phyloP scores from a whole-genome alignment of 1,284 basidiomycete species.

The Rhodotorula sp. region DNA sequence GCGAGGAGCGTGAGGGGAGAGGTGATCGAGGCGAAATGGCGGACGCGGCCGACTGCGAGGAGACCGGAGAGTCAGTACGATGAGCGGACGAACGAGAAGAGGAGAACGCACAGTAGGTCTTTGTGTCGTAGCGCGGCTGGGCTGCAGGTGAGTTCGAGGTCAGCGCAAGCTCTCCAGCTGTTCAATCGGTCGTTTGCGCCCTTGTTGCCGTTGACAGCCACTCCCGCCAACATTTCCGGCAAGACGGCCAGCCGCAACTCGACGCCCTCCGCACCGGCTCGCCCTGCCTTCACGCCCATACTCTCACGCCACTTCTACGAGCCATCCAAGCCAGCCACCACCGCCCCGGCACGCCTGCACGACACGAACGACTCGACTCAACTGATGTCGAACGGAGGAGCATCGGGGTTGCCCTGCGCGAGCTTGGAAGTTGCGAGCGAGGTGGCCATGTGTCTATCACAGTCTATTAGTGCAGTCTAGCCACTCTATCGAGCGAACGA shows the following conservation, averaged over 20 bases:
- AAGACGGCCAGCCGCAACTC: no score
- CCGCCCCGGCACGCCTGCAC: not conserved
- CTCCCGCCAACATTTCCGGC: no score
- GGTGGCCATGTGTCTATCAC: not conserved
- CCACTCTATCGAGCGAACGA: not conserved
- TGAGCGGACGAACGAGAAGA: not conserved
- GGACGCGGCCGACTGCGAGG: conserved; percentile 50
- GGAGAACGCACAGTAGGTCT: conserved; percentile 31
- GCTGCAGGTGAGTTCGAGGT: not conserved
- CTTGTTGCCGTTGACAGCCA: no score
- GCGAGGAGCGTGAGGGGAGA: conserved; percentile 56
- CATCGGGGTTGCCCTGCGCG: not conserved
- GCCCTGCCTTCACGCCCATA: no score
- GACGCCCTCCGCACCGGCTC: no score
- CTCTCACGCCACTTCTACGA: no score
- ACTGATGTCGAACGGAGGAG: conserved; percentile 3
- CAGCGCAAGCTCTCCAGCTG: no score
- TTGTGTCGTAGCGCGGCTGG: conserved; percentile 36
- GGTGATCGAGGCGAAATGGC: conserved; percentile 56
- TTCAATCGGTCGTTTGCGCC: not conserved
- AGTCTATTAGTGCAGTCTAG: not conserved
- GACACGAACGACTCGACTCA: no score
- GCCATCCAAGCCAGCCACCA: not conserved
- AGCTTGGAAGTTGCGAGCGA: not conserved
- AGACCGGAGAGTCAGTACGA: not conserved